Conservation (phyloP, 495 filamentous ascomycete genomes). For the Aspergillus carlsbadensis region DNA sequence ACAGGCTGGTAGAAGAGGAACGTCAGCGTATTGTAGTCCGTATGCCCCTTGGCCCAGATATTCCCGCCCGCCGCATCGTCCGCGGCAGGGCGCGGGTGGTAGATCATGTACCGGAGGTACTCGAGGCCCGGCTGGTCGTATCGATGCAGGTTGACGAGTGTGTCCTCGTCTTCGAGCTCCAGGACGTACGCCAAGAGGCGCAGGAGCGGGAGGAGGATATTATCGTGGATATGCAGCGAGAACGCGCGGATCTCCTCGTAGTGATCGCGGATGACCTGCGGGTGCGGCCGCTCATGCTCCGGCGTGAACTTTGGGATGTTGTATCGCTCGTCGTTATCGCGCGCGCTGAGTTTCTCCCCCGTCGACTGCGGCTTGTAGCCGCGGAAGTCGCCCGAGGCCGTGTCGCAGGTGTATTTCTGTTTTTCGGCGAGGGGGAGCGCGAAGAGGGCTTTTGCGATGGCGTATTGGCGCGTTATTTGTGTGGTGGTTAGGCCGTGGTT, state of each 20-base stretch:
- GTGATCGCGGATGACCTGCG: conserved; percentile 37
- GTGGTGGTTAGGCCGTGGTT: conserved; percentile 50
- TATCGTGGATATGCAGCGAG: conserved; percentile 44
- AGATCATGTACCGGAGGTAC: conserved; percentile 56
- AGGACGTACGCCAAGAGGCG: conserved; percentile 50
- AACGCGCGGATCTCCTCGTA: conserved; percentile 50
- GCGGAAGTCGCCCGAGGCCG: conserved; percentile 46
- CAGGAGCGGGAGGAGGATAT: conserved; percentile 46
- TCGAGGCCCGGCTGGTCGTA: conserved; percentile 48
- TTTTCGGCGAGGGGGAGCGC: conserved; percentile 50
- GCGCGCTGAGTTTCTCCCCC: conserved; percentile 27
- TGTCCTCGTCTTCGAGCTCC: conserved; percentile 48
- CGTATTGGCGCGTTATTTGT: conserved; percentile 52
- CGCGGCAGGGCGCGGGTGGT: conserved; percentile 41
- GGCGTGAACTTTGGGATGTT: conserved; percentile 54
- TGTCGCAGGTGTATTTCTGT: conserved; percentile 40
- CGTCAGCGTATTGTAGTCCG: conserved; percentile 53
- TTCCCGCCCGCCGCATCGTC: conserved; percentile 41
- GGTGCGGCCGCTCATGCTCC: conserved; percentile 43
- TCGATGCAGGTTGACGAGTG: conserved; percentile 45
- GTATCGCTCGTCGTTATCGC: conserved; percentile 54
- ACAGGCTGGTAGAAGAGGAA: conserved; percentile 56
- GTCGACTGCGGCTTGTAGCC: conserved; percentile 31
- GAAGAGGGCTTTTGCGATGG: conserved; percentile 48
- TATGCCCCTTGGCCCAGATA: conserved; percentile 49